Evolutionary conservation across 2,329 filamentous ascomycete species (phyloP), one percentile per base, ranked within the genome.

Genomic region (Stylonectria norvegica): DNA sequence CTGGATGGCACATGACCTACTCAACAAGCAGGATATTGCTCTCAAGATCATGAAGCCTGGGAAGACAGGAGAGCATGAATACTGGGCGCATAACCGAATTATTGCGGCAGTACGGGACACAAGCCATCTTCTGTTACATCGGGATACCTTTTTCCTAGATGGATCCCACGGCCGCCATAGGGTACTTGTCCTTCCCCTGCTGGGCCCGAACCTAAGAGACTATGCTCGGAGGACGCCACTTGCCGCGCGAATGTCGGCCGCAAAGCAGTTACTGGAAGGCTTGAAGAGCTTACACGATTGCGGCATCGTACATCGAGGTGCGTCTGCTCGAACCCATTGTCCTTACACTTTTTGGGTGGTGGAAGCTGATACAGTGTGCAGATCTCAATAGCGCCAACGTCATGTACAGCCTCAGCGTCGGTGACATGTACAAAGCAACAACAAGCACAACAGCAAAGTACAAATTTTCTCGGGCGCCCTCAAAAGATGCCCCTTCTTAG

Each of bases 1-100:
- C 34, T 72, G 67, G 70, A 61, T 71, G 41, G 67, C 61, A 23
- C 32, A 47, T 20, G 38, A 45, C 16, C 33, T 43, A 15, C 20
- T 20, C 7, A 28, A 5, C 5, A 11, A 34, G 12, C 40, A 10
- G 14, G 32, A 47, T 11, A 36, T 49, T 33, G 43, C 47, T 14
- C 43, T 49, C 10, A 49, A 45, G 22, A 43, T 47, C 18, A 39
- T 43, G 22, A 34, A 22, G 18, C 35, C 37, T 14, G 34, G 40
- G 10, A 20, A 31, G 3, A 11, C 35, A 19, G 42, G 10, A 16
- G 42, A 43, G 16, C 27, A 31, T 15, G 45, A 43, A 25, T 43
- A 29, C 11, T 8, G 22, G 3, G 30, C 36, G 9, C 37, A 40
- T 10, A 11, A 15, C 7, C 29, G 41, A n/a, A 34, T 45, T 20